Evolutionary conservation across 1,139 yeast species (phyloP), one percentile per base, ranked within the genome.

Genomic region (Geotrichum restrictum): DNA sequence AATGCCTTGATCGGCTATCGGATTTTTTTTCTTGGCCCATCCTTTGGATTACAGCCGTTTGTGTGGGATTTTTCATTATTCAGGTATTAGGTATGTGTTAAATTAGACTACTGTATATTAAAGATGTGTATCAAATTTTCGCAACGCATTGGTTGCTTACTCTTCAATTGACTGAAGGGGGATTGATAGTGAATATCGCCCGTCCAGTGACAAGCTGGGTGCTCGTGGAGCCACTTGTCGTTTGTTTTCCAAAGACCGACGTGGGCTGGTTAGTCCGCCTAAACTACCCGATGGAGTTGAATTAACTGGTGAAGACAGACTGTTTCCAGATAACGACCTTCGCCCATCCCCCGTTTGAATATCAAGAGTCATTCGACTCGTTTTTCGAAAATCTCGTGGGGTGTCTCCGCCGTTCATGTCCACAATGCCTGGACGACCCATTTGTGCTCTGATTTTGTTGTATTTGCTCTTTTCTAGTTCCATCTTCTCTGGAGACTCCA

Each of bases 361-460:
- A 32, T 49, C 52, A 36, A 49, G 27, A 8, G 49, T 49, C 52
- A 49, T 51, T 14, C 50, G 46, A 22, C 48, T 49, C 3, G 33
- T 27, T 22, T 49, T 49, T 31, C 49, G 46, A 33, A 49, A 49
- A 31, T 49, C 49, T 19, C 14, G 39, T 5, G 52, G 52, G 6
- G 52, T 49, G 38, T 49, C 52, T 11, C 52, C 52, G 11, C 52
- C 52, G 21, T 56, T 57, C 45, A 62, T 53, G 49, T 63, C 67
- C 21, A 64, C 51, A 24, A 64, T 61, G 1, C 67, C 67, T 49
- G 71, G 63, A 48, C 62, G 55, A 55, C 67, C 59, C 63, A 69
- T 66, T 40, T 64, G 64, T 29, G 63, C 62, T 10, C 69, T 59
- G 42, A 67, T 65, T 19, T 59, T 52, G 31, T 51, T 44, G 49